phyloP scores from a whole-genome alignment of 345 rosid genomes.

The Ceriops zippeliana region DNA sequence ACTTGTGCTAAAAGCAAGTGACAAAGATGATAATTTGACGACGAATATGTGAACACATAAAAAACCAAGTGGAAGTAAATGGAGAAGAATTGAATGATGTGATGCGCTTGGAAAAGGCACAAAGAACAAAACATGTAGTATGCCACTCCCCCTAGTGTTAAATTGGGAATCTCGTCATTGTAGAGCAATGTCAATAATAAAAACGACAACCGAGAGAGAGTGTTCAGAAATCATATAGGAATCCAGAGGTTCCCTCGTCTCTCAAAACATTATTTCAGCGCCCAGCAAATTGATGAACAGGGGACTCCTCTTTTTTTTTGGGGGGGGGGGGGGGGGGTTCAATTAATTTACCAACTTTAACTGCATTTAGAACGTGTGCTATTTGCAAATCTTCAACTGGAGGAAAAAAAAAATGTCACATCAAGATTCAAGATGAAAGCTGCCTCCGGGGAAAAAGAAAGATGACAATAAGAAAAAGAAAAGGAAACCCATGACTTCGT shows the following conservation, averaged over 20 bases:
- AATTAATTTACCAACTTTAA: not conserved
- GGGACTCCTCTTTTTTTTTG: conserved; percentile 16
- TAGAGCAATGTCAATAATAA: conserved; percentile 2
- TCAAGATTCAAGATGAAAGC: not conserved
- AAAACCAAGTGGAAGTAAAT: not conserved
- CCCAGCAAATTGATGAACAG: conserved; percentile 19
- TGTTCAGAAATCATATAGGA: not conserved
- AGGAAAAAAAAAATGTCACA: not conserved
- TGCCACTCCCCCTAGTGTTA: conserved; percentile 16
- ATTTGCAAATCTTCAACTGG: not conserved
- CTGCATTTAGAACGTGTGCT: not conserved
- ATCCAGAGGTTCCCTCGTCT: conserved; percentile 22
- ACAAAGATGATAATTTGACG: not conserved
- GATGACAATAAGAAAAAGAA: too few relatives aligned
- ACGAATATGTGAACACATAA: too few relatives aligned
- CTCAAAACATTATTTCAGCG: conserved; percentile 16
- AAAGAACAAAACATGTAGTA: conserved; percentile 30
- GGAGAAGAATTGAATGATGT: conserved; percentile 17
- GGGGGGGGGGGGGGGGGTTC: not conserved
- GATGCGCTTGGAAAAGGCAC: conserved; percentile 11
- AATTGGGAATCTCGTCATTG: conserved; percentile 40
- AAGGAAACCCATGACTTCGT: not conserved
- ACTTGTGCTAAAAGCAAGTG: too few relatives aligned
- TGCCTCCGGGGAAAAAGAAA: not conserved
- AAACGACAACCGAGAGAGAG: conserved; percentile 5